Base-by-base conservation (phyloP, 2,329 filamentous ascomycete genomes). In the Pseudopyricularia javanii region DNA sequence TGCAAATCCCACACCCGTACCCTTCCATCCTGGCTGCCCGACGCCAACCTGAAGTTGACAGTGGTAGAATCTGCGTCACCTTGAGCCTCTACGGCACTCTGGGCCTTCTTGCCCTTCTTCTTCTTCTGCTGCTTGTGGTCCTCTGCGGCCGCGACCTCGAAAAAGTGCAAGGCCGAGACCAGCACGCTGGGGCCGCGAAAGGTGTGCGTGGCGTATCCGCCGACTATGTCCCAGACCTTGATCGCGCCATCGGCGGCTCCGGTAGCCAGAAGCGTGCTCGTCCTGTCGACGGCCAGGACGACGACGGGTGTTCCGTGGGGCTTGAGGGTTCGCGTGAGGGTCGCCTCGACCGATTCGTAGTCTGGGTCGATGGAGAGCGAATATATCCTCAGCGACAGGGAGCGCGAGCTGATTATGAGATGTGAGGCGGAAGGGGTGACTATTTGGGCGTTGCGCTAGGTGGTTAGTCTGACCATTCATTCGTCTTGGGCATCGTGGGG, bases 301-400 rank as follows among this genome's bases (percentile, higher is more conserved):
- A 95, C 84, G 1, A 97, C 90, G 0, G 94, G 93, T 2, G 91
- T 91, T 0, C 82, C 79, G 64, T 97, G 93, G 7, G 93, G 90
- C 66, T 95, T 96, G 32, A 96, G 69, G 3, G 88, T 91, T 60
- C 90, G 82, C 15, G 87, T 66, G 15, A 94, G 80, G 50, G 84
- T 81, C 20, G 83, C 69, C 52, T 83, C 79, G 56, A 91, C 75
- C 4, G 73, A 68, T 48, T 74, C 74, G 35, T 79, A 74, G 20
- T 78, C 74, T 28, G 73, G 72, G 20, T 80, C 79, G 26, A 75
- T 72, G 51, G 77, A 76, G 26, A 98, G 74, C 17, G 85, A 71
- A 70, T 88, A 97, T 59, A 97, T 90, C 63, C 88, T 86, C 90
- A 97, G 94, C 7, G 90, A 91, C 53, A 96, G 76, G n/a, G 91